A percentile compares a stretch with the other conserved stretches of the same genome.
Evolutionary conservation across 202 grass and related monocot genomes (phyloP).

Genomic region (Cymbopogon flexuosus): DNA sequence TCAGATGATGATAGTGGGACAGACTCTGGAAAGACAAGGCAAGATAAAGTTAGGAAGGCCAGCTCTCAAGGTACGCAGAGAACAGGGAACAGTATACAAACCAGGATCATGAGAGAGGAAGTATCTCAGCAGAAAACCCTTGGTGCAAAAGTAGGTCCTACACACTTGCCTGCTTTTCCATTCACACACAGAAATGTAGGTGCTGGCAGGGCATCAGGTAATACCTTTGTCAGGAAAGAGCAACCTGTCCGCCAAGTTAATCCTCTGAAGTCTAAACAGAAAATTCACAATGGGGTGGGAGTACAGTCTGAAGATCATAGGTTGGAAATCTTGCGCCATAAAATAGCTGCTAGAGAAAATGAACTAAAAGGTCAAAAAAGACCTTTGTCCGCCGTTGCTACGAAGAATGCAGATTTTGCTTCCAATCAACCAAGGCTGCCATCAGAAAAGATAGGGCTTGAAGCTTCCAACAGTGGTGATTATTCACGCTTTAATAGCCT

Average conservation of each 20-base stretch:
- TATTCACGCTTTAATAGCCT: slow-evolving; percentile 28
- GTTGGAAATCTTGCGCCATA: slow-evolving; percentile 73
- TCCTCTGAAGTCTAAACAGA: slow-evolving; percentile 37
- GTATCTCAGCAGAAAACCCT: slow-evolving; percentile 27
- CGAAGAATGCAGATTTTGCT: slow-evolving; percentile 30
- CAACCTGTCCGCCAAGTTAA: slow-evolving; percentile 37
- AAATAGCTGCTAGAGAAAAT: slow-evolving; percentile 83
- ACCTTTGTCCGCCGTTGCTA: slow-evolving; percentile 28
- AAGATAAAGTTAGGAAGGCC: slow-evolving; percentile 30
- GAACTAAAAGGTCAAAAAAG: slow-evolving; percentile 77
- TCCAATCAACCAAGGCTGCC: slow-evolving; percentile 37
- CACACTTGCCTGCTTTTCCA: slow-evolving; percentile 28
- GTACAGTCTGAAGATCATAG: slow-evolving; percentile 47
- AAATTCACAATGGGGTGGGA: slow-evolving; percentile 35
- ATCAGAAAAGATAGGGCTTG: slow-evolving; percentile 41
- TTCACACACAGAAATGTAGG: slow-evolving; percentile 39
- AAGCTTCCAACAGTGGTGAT: slow-evolving; percentile 38
- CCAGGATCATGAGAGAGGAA: slow-evolving; percentile 30
- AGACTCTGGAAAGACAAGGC: slow-evolving; percentile 52
- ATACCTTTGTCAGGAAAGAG: slow-evolving; percentile 49
- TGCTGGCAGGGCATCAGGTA: slow-evolving; percentile 33
- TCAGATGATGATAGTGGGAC: slow-evolving; percentile 85
- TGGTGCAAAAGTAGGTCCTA: slow-evolving; percentile 42
- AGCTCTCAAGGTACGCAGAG: slow-evolving; percentile 37
- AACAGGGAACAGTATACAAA: slow-evolving; percentile 29